Conservation (phyloP, 129 eudicot species). For the Chrysanthemum lavandulifolium region DNA sequence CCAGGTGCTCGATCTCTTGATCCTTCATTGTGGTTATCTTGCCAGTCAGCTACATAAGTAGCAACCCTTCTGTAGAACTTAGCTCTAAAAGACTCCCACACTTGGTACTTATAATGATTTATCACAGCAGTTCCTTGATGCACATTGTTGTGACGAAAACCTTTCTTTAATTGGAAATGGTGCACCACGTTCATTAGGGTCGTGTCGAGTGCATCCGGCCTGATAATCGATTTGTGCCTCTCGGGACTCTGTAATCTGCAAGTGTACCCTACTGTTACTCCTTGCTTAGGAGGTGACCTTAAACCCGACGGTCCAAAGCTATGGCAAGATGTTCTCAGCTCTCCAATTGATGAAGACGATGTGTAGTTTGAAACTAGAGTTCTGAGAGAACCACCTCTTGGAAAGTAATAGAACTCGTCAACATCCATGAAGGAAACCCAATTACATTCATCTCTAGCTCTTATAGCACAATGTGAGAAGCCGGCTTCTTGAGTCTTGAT, state of each 20-base stretch:
- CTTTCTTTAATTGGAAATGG: constrained; percentile 72
- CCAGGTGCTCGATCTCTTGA: constrained; percentile 94
- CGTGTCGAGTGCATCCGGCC: constrained; percentile 69
- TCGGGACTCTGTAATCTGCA: constrained; percentile 88
- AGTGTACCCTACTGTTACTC: constrained; percentile 83
- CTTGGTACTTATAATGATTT: constrained; percentile 89
- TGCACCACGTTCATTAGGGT: constrained; percentile 90
- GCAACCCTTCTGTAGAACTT: constrained; percentile 87
- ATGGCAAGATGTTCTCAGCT: constrained; percentile 79
- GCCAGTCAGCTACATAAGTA: constrained; percentile 97
- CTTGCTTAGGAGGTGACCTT: constrained; percentile 56
- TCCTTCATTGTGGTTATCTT: constrained; percentile 76
- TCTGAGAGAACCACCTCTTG: constrained; percentile 49
- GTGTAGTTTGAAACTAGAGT: constrained; percentile 62
- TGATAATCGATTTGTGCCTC: constrained; percentile 87
- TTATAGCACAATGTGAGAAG: constrained; percentile 86
- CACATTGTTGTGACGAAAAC: constrained; percentile 49
- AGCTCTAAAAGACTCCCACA: not conserved
- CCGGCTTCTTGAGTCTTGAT: constrained; percentile 99
- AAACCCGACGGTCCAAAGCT: constrained; percentile 95
- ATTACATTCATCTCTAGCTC: constrained; percentile 63
- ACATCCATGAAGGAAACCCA: constrained; percentile 97
- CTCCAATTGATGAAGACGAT: constrained; percentile 49
- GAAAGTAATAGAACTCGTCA: constrained; percentile 89
- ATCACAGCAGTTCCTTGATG: constrained; percentile 54